phyloP scores from a whole-genome alignment of 2,329 filamentous ascomycete species.

The Microdochium paspali region DNA sequence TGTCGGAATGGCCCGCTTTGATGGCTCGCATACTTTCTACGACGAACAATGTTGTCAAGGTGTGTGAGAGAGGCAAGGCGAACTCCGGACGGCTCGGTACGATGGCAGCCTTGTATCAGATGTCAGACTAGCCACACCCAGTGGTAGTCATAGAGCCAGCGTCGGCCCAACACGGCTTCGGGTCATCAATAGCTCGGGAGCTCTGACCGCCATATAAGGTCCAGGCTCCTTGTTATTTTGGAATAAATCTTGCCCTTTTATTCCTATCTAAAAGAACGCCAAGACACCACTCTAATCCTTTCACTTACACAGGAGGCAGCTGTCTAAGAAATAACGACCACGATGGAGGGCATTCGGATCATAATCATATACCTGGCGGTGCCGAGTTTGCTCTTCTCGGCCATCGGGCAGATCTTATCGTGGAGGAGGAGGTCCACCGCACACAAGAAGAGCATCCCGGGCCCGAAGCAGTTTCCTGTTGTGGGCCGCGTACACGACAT shows the following conservation, averaged over 20 bases:
- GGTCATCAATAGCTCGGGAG: neutral
- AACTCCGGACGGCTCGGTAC: neutral
- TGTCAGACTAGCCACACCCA: neutral
- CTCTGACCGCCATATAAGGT: neutral
- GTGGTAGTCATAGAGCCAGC: neutral
- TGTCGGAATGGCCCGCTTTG: no score
- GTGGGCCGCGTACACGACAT: slow-evolving; percentile 39
- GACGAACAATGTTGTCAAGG: no score
- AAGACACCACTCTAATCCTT: neutral
- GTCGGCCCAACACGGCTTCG: neutral
- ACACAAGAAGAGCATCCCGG: slow-evolving; percentile 27
- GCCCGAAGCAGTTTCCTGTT: slow-evolving; percentile 35
- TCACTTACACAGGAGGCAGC: neutral
- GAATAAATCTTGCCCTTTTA: neutral
- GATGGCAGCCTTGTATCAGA: neutral
- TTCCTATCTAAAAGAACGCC: neutral
- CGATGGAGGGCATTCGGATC: slow-evolving; percentile 28
- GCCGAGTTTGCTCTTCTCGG: slow-evolving; percentile 32
- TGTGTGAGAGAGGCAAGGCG: neutral
- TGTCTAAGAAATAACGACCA: neutral
- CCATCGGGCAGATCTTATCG: slow-evolving; percentile 25
- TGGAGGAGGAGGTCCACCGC: slow-evolving; percentile 18
- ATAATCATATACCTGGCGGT: slow-evolving; percentile 34
- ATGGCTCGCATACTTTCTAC: no score
- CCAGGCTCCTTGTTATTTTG: neutral